Evolutionary conservation across 2,329 filamentous ascomycete genomes (phyloP), one percentile per base, ranked within the genome.

Genomic region (Epichloe sylvatica): DNA sequence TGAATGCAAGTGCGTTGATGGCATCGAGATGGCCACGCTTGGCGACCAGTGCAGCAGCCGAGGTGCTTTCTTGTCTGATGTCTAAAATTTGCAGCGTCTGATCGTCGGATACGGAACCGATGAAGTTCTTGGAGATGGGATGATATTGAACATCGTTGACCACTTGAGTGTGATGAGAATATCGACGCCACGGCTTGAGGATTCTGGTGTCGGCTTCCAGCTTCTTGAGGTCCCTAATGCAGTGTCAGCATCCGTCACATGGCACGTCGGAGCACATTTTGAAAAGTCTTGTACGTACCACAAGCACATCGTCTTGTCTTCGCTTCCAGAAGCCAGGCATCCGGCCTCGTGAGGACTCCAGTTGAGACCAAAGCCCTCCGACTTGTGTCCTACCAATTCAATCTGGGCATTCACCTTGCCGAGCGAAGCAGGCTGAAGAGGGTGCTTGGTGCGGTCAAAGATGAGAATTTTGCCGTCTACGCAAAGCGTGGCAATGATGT

Each of bases 101-200:
- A 64, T 98, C 92, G 64, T 98, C 92, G 4, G 92, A 97, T 3
- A 95, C 92, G 15, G 86, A 91, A 54, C 91, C 94, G 53, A 98
- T 86, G 55, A 94, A 82, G 58, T 83, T 81, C 59, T 81, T 83
- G 55, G 91, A 86, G 41, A 89, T 78, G 8, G 91, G 90, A 59
- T 97, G 91, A 63, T 94, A 88, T 68, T 97, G 89, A 34, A 98
- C 90, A 61, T 98, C 92, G 65, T 98, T 98, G 63, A 98, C 92
- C 49, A 92, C 86, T 25, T 91, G 83, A 19, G 77, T 82, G 66
- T 98, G 94, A 56, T 96, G 86, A 1, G 81, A 91, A 68, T 92
- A 97, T 38, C 79, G 84, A 45, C 83, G 78, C 5, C 76, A 72
- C 12, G 89, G 83, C 59, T 80, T 79, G 47, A 97, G 72, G 33